phyloP scores from a whole-genome alignment of 2,329 filamentous ascomycete genomes.

The Hortaea werneckii region DNA sequence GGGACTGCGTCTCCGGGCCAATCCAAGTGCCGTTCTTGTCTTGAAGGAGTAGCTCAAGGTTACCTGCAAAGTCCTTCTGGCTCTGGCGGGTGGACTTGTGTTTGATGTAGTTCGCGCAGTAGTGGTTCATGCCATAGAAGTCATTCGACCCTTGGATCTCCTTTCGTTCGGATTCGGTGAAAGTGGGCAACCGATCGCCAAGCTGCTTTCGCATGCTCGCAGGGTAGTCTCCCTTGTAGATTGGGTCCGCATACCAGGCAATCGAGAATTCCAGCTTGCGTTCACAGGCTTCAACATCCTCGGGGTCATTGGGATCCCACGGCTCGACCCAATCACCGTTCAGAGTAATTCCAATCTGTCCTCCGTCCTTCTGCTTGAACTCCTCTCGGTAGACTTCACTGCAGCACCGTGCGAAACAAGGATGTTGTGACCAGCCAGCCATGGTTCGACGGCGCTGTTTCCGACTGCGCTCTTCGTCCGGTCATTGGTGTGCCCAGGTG shows the following conservation, averaged over 20 bases:
- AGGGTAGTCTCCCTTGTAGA: conserved; percentile 77
- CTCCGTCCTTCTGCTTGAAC: conserved; percentile 61
- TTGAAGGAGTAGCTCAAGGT: conserved; percentile 58
- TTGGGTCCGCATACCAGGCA: conserved; percentile 78
- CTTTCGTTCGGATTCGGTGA: conserved; percentile 59
- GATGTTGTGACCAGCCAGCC: conserved; percentile 56
- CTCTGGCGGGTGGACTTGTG: conserved; percentile 47
- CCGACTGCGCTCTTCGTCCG: conserved; percentile 28
- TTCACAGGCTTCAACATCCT: conserved; percentile 63
- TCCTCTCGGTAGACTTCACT: conserved; percentile 75
- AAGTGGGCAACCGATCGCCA: conserved; percentile 63
- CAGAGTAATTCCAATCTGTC: conserved; percentile 77
- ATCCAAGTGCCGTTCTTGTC: conserved; percentile 65
- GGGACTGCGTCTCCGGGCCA: conserved; percentile 70
- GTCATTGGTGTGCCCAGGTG: conserved; percentile 24
- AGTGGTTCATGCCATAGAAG: conserved; percentile 77
- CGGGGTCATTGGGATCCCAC: conserved; percentile 67
- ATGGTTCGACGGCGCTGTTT: conserved; percentile 30
- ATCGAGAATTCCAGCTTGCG: conserved; percentile 83
- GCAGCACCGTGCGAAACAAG: conserved; percentile 70
- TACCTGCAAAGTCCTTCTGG: conserved; percentile 63
- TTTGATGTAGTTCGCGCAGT: conserved; percentile 81
- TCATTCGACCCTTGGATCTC: conserved; percentile 81
- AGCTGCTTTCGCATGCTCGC: conserved; percentile 75
- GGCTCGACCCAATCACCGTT: conserved; percentile 66